These are phyloP conservation scores for Microthyrium microscopicum DNA, from an alignment of 2,329 filamentous ascomycete genomes.

Conservation along the genomic window DNA sequence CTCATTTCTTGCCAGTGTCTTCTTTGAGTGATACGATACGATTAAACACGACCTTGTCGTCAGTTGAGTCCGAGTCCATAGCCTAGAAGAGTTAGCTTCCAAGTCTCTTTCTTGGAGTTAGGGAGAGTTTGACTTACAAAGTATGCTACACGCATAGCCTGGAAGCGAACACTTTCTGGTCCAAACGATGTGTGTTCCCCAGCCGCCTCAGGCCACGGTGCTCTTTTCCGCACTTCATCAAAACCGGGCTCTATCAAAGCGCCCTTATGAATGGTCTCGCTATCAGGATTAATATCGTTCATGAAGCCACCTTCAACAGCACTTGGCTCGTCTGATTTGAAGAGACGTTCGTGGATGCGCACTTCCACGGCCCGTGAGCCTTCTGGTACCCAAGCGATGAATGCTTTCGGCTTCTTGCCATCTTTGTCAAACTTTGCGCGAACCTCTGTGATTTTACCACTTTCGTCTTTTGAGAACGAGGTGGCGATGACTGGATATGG, in stretches of 20 bases:
- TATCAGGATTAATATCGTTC: constrained; percentile 68
- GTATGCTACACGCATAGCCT: constrained; percentile 78
- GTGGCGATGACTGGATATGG: constrained; percentile 53
- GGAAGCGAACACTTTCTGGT: constrained; percentile 52
- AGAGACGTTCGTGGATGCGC: constrained; percentile 65
- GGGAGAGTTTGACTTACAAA: too few species aligned
- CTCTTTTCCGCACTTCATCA: constrained; percentile 53
- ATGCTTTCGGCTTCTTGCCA: constrained; percentile 51
- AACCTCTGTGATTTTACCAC: constrained; percentile 49
- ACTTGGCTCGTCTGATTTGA: constrained; percentile 73
- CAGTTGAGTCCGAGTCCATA: constrained; percentile 47
- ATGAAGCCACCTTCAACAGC: constrained; percentile 62
- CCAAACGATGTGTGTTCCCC: constrained; percentile 28
- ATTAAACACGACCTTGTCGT: constrained; percentile 74
- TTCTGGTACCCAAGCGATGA: constrained; percentile 77
- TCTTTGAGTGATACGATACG: constrained; percentile 86
- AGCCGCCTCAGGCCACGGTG: constrained; percentile 46
- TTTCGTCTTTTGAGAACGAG: constrained; percentile 49
- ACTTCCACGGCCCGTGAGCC: constrained; percentile 38
- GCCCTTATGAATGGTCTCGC: constrained; percentile 60
- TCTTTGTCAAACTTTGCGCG: constrained; percentile 48
- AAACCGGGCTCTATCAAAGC: constrained; percentile 75
- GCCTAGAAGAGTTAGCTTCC: too few species aligned
- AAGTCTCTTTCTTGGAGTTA: too few species aligned
- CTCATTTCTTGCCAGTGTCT: constrained; percentile 64